Evolutionary conservation across 768 basidiomycete genomes (phyloP).

Genomic region (Collybiopsis confluens): DNA sequence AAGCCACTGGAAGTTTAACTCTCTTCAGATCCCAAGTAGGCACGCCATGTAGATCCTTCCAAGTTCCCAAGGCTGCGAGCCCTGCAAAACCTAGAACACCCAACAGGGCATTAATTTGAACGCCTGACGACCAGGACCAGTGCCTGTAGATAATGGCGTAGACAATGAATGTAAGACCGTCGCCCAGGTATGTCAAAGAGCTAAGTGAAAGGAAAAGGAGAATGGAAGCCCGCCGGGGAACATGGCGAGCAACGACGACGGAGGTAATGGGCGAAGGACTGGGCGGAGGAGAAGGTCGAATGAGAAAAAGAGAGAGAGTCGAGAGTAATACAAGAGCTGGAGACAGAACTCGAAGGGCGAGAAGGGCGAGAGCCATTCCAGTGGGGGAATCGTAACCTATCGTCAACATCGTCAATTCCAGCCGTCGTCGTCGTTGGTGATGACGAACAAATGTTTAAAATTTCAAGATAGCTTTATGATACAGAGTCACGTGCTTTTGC

Average conservation of each 20-base stretch:
- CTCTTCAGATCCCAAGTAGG: slow-evolving; percentile 62
- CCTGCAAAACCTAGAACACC: slow-evolving; percentile 70
- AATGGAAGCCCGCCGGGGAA: slow-evolving; percentile 76
- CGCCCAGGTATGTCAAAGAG: slow-evolving; percentile 71
- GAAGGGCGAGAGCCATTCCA: slow-evolving; percentile 33
- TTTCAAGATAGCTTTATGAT: not conserved
- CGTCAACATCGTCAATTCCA: slow-evolving; percentile 25
- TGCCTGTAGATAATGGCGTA: slow-evolving; percentile 58
- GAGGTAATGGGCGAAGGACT: slow-evolving; percentile 67
- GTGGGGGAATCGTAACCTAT: slow-evolving; percentile 17
- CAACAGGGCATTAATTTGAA: slow-evolving; percentile 62
- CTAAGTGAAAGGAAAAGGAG: slow-evolving; percentile 64
- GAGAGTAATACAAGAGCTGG: slow-evolving; percentile 63
- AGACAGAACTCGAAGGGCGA: slow-evolving; percentile 60
- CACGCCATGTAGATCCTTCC: slow-evolving; percentile 72
- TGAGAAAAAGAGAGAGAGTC: slow-evolving; percentile 54
- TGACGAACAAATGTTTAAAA: slow-evolving; percentile 9
- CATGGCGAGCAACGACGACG: slow-evolving; percentile 67
- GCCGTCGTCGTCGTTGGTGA: slow-evolving; percentile 16
- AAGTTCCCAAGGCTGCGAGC: slow-evolving; percentile 70
- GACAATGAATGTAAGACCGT: slow-evolving; percentile 70
- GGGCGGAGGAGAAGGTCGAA: slow-evolving; percentile 36
- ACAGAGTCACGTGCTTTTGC: not conserved
- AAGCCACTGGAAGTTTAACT: slow-evolving; percentile 49
- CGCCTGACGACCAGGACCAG: slow-evolving; percentile 62